Evolutionary conservation across 169 alveolate genomes (phyloP), one percentile per base, ranked within the genome.

Genomic region (Cryptosporidium baileyi): DNA sequence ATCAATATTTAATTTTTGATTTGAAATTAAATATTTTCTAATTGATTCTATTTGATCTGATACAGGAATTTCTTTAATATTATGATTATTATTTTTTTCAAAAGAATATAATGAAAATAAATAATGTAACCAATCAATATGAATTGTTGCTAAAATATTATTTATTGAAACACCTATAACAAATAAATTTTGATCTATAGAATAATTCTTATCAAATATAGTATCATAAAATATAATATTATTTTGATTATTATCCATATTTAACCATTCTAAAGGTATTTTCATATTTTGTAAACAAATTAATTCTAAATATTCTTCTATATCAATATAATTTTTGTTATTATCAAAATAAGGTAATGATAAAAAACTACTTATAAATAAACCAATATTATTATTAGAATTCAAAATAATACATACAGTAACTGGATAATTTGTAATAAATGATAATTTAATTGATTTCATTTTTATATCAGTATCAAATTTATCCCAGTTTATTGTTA

Each of bases 61-160:
- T 24, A 65, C 34, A n/a, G 41, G 51, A 9, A 74, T 19, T 28
- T 34, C 60, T 9, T 38, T n/a, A 6, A 32, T 74, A 4, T 57
- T 30, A 15, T 57, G 34, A 17, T 54, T 30, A 15, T 32, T 17
- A 6, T 28, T 1, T 8, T n/a, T 51, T 1, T 24, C 74, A 2
- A 41, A 40, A 13, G 61, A 65, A 49, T 65, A 51, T 7, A 57
- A 40, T n/a, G 85, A 40, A 38, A 57, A 54, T 13, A 74, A 34
- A 41, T 52, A 54, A 22, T 74, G 74, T 38, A 74, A 19, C 85
- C 85, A 74, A 43, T 57, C 67, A 13, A 74, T 54, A 43, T 74
- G n/a, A 26, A 74, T 19, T 52, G 54, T 38, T 4, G 6, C 28
- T 7, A 74, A 3, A 7, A 28, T 36, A 38, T 24, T 51, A 19